Base-by-base conservation (phyloP, 2,329 filamentous ascomycete genomes). In the Penicillium sp. region DNA sequence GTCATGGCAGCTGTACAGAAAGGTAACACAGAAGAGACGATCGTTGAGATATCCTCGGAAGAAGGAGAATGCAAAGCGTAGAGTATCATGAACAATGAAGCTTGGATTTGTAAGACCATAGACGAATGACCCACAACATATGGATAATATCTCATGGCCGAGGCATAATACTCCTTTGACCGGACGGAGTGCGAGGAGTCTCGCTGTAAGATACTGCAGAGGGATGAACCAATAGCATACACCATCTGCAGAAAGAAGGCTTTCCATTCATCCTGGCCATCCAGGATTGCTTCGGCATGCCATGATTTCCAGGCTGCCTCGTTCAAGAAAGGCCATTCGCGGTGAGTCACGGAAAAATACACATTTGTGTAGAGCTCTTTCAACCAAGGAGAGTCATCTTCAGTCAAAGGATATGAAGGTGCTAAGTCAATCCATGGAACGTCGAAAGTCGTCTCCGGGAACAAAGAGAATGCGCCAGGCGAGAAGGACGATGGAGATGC, bases 61-160 rank as follows among this genome's bases (percentile, higher is more conserved):
- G 68, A 70, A 21, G 68, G 65, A 33, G 60, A 70, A 40, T 70
- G 67, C 21, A 70, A 54, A 21, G 68, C 62, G 31, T 70, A 70
- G 7, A 70, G 58, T 37, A 69, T 65, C 53, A 70, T 61, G 17
- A 70, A 63, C 9, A 70, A 53, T 3, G 67, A 70, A 21, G 68
- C 68, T 56, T 70, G 66, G 10, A 70, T 63, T 29, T 69, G 68
- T n/a, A 69, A 57, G 15, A 67, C 58, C 57, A 68, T 63, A 4
- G 68, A 68, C 1, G 62, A 47, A 55, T 70, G 61, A 7, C 55
- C 65, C 25, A 69, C 64, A n/a, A 70, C 63, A 33, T 67, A 60
- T 15, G 67, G 67, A 47, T 70, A 69, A 27, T 62, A 69, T n/a
- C 55, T 55, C 63, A 69, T 60, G 10, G 68, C 68, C 5, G 63